Conservation (phyloP, 352 stramenopile species). For the Ochromonadaceae sp. region DNA sequence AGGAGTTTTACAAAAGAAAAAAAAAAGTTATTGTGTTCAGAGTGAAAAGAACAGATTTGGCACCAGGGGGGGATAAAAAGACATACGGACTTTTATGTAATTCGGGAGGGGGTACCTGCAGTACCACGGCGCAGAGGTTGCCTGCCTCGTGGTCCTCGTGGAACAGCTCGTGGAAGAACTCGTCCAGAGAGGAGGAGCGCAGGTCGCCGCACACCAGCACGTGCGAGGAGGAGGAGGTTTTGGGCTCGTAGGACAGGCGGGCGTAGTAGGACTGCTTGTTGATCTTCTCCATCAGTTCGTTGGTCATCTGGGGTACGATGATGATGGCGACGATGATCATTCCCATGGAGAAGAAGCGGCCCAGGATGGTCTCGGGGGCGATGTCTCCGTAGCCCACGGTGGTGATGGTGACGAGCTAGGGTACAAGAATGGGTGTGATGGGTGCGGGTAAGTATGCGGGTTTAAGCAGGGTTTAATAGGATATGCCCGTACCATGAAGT, state of each 20-base stretch:
- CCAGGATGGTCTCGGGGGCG: neutral
- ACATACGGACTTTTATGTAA: too few relatives aligned
- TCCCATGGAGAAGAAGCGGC: conserved; percentile 1
- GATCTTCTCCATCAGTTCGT: conserved; percentile 17
- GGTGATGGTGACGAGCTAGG: neutral
- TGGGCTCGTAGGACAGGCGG: neutral
- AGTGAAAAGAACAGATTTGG: too few relatives aligned
- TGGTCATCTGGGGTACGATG: neutral
- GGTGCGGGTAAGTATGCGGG: neutral
- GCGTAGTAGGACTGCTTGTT: neutral
- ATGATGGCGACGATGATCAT: conserved; percentile 8
- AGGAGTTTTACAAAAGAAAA: too few relatives aligned
- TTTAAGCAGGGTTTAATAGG: too few relatives aligned
- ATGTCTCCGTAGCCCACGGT: conserved; percentile 14
- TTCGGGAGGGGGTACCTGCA: neutral
- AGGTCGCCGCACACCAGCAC: conserved; percentile 10
- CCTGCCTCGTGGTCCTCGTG: conserved; percentile 15
- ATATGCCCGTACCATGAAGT: too few relatives aligned
- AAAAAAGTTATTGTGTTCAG: too few relatives aligned
- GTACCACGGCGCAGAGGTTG: neutral
- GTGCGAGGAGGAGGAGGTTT: neutral
- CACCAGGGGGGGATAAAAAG: too few relatives aligned
- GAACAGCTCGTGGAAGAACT: conserved; percentile 16
- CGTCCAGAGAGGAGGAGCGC: neutral
- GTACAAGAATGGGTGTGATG: neutral